These are phyloP conservation scores for Tagetes erecta DNA, from an alignment of 129 eudicot species.

Conservation along the genomic window DNA sequence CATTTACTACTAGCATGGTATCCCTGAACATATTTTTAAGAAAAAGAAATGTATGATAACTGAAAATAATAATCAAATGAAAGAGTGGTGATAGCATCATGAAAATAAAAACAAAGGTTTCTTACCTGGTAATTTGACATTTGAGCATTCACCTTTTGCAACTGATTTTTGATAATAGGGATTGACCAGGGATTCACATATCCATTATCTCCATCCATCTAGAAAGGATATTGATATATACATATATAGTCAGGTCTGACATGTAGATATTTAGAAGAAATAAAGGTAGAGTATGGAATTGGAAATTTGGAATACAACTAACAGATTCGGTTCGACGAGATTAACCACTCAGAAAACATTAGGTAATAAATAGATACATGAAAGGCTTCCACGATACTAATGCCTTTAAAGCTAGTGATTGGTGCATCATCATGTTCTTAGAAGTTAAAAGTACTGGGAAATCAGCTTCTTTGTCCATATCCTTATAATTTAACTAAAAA, in stretches of 20 bases:
- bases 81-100: neutral
- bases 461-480: too few species aligned
- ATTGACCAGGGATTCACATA: slow-evolving; percentile 75
- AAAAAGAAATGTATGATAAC: neutral
- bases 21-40: slow-evolving; percentile 50
- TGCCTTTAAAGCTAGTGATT: neutral
- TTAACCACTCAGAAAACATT: neutral
- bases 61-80: neutral
- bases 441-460: neutral
- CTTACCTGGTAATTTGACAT: slow-evolving; percentile 67
- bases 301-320: slow-evolving; percentile 7
- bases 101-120: slow-evolving; percentile 16
- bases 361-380: neutral
- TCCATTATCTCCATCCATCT: slow-evolving; percentile 43
- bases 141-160: slow-evolving; percentile 62
- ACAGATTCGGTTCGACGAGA: neutral
- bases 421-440: neutral
- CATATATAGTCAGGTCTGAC: neutral
- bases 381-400: neutral
- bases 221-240: slow-evolving; percentile 1
- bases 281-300: neutral
- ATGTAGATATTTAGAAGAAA: neutral
- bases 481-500: too few species aligned
- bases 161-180: slow-evolving; percentile 45
- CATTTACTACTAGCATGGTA: slow-evolving; percentile 58